phyloP scores from a whole-genome alignment of 2,329 filamentous ascomycete genomes.

The Penicillium sp. region DNA sequence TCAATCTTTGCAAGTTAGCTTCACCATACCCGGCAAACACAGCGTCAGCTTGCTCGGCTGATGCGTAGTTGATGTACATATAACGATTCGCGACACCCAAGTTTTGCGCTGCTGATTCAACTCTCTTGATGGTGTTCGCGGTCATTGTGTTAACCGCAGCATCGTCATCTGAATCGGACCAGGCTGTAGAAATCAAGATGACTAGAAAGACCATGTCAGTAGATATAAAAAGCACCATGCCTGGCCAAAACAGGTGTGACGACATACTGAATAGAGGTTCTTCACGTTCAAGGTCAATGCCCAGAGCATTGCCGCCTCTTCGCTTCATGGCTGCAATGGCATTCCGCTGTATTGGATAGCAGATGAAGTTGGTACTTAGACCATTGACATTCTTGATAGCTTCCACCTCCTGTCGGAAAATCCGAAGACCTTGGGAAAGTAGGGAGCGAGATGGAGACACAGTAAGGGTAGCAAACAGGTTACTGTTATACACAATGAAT shows the following conservation, averaged over 20 bases:
- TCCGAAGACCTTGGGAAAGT: conserved; percentile 6
- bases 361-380: conserved; percentile 14
- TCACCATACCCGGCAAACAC: conserved; percentile 41
- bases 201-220: not conserved
- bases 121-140: conserved; percentile 2
- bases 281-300: conserved; percentile 16
- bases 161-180: conserved; percentile 9
- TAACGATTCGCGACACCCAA: conserved; percentile 28
- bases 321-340: conserved; percentile 17
- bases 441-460: conserved; percentile 10
- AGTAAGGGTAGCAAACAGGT: conserved; percentile 15
- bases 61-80: conserved; percentile 48
- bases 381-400: conserved; percentile 8
- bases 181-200: conserved; percentile 14
- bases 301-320: conserved; percentile 22
- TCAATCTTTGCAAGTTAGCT: conserved; percentile 33
- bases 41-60: conserved; percentile 31
- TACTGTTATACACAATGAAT: not conserved
- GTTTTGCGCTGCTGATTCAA: conserved; percentile 23
- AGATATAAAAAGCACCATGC: not conserved
- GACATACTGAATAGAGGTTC: conserved; percentile 15
- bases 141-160: conserved; percentile 12
- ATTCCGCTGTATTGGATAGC: conserved; percentile 10
- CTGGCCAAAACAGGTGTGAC: too few relatives aligned
- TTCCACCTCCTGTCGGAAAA: conserved; percentile 15